A percentile compares a stretch with the other conserved stretches of the same genome.
These are phyloP conservation scores for Sugiyamaella valdiviana DNA, from an alignment of 805 yeast species.

Conservation along the genomic window DNA sequence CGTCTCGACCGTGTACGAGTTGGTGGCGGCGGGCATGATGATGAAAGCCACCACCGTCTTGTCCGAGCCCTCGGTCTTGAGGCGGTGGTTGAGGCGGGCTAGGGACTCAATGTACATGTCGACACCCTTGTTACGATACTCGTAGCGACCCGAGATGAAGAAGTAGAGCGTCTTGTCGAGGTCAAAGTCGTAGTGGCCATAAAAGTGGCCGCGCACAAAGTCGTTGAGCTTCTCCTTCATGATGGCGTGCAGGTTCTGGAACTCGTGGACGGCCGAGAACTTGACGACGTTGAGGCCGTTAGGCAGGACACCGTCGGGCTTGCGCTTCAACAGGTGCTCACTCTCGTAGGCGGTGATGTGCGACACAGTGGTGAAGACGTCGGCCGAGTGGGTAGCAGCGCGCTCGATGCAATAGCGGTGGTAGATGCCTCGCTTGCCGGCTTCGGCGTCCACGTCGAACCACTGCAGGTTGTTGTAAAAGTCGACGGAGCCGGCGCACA, in stretches of 20 bases:
- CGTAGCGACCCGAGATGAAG: constrained; percentile 96
- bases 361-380: constrained; percentile 95
- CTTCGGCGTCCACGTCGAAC: constrained; percentile 96
- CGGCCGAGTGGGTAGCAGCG: constrained; percentile 92
- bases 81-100: constrained; percentile 83
- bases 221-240: constrained; percentile 90
- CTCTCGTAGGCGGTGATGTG: constrained; percentile 96
- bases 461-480: constrained; percentile 83
- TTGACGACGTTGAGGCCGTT: constrained; percentile 93
- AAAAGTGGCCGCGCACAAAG: constrained; percentile 93
- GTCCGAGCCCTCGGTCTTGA: constrained; percentile 74
- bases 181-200: constrained; percentile 93
- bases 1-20: constrained; percentile 93
- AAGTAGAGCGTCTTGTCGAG: constrained; percentile 89
- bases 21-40: constrained; percentile 95
- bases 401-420: constrained; percentile 96
- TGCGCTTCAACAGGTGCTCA: constrained; percentile 86
- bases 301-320: constrained; percentile 97
- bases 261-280: constrained; percentile 96
- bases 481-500: constrained; percentile 95
- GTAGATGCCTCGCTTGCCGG: constrained; percentile 95
- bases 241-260: constrained; percentile 90
- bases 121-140: constrained; percentile 93
- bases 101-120: constrained; percentile 90
- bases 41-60: constrained; percentile 95